Evolutionary conservation across 2,329 filamentous ascomycete genomes (phyloP).

Genomic region (Colletotrichum sp.): DNA sequence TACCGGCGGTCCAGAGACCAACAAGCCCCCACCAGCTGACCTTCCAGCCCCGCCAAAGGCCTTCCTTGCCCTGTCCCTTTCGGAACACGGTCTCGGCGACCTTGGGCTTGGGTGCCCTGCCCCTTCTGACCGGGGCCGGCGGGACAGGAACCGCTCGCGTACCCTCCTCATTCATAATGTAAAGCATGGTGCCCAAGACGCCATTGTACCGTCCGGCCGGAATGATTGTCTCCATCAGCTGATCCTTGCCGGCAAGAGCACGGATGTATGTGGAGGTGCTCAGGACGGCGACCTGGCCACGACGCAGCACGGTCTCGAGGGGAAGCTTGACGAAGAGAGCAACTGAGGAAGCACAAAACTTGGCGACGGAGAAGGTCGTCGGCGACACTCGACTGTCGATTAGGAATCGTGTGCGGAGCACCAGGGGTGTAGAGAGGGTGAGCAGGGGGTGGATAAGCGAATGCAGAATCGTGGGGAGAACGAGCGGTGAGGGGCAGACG

Average conservation of each 20-base stretch:
- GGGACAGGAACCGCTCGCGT: conserved; percentile 49
- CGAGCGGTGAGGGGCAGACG: conserved; percentile 70
- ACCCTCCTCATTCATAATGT: conserved; percentile 85
- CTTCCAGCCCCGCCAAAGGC: conserved; percentile 77
- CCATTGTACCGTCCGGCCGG: conserved; percentile 82
- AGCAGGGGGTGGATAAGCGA: conserved; percentile 84
- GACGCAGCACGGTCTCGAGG: conserved; percentile 87
- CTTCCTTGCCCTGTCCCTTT: conserved; percentile 71
- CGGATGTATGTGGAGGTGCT: conserved; percentile 56
- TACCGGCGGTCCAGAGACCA: conserved; percentile 74
- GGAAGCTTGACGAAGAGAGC: conserved; percentile 89
- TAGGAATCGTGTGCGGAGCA: conserved; percentile 83
- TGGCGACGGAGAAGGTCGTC: conserved; percentile 79
- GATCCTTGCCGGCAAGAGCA: conserved; percentile 48
- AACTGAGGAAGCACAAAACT: conserved; percentile 79
- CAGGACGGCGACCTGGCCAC: conserved; percentile 82
- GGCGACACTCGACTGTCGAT: conserved; percentile 85
- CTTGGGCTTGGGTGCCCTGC: conserved; percentile 33
- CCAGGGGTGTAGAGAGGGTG: conserved; percentile 80
- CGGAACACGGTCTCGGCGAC: conserved; percentile 49
- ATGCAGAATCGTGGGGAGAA: conserved; percentile 87
- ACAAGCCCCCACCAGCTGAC: conserved; percentile 80
- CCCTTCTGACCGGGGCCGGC: conserved; percentile 33
- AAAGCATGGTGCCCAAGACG: conserved; percentile 90
- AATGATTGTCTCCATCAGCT: conserved; percentile 74